Base-by-base conservation (phyloP, 352 stramenopile genomes). In the Paralagenidium karlingii region DNA sequence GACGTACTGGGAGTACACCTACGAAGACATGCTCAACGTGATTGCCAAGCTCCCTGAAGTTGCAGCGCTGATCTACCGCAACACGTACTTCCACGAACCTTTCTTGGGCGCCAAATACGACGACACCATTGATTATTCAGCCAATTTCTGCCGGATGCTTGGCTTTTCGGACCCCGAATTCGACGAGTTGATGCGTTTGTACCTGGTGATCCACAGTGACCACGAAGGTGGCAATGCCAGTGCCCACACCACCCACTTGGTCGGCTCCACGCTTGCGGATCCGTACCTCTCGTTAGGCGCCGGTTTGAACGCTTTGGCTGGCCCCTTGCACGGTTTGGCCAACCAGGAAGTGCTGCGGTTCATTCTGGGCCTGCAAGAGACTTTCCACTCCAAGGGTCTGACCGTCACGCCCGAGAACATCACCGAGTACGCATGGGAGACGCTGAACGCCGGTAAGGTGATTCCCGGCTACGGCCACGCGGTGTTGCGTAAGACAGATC, bases 141-240 rank as follows among this genome's bases (percentile, higher is more conserved):
- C 85, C 48, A 99, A 98, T 78, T 99, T 99, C 62, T 96, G 82
- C 63, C 90, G 91, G 53, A 98, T 98, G 94, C 78, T 99, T 47
- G 96, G 96, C 46, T 98, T 98, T 50, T 74, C 98, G 48, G 79
- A 88, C 71, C 62, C 86, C 8, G 77, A 86, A 44, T 99, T 99
- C 61, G 94, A 99, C 62, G 96, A 99, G 71, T 76, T 99, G 32
- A 99, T 99, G 96, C 85, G 96, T 51, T 75, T 99, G 38, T 99
- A 99, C 74, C 71, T 99, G 28, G 95, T 97, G 56, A 99, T 99
- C 63, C 95, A 99, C 82, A 97, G 89, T 43, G 94, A 99, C 78
- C 96, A 99, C 75, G 96, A 99, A 60, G 96, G 94, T 52, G 96
- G 95, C 51, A 99, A 99, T 68, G 96, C 95, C 40, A 97, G 82